Evolutionary conservation across 2,329 filamentous ascomycete genomes (phyloP).

Genomic region (Endothia cerciana): DNA sequence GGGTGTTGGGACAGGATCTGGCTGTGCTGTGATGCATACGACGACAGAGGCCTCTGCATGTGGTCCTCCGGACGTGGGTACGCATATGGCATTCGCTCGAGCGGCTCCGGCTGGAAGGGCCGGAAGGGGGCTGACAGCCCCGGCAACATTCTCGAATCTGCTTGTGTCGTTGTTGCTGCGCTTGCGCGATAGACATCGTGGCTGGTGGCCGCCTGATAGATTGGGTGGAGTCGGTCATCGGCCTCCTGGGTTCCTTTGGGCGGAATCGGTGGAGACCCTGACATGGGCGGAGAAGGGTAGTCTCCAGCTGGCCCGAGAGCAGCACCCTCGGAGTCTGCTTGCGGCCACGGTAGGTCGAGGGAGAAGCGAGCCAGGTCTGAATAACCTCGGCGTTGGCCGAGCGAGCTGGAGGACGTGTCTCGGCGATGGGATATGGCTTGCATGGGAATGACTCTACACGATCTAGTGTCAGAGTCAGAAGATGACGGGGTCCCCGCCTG

Average conservation of each 20-base stretch:
- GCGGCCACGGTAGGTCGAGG: conserved; percentile 60
- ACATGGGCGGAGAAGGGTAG: conserved; percentile 77
- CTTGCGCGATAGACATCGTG: conserved; percentile 57
- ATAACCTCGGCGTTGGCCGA: conserved; percentile 63
- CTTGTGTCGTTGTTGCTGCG: conserved; percentile 38
- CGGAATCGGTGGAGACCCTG: conserved; percentile 67
- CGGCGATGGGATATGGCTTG: conserved; percentile 51
- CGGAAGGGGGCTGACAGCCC: conserved; percentile 40
- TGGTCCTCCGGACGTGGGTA: conserved; percentile 46
- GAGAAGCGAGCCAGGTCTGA: conserved; percentile 58
- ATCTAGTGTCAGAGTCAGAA: conserved; percentile 33
- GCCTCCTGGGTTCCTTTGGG: conserved; percentile 62
- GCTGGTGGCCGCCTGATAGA: conserved; percentile 47
- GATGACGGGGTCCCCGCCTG: conserved; percentile 36
- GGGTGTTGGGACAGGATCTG: conserved; percentile 39
- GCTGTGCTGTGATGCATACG: conserved; percentile 40
- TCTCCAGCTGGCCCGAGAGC: conserved; percentile 60
- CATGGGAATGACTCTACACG: conserved; percentile 51
- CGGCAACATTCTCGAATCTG: conserved; percentile 40
- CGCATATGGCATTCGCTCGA: conserved; percentile 46
- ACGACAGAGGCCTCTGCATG: conserved; percentile 37
- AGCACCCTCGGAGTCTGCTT: conserved; percentile 58
- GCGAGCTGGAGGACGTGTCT: conserved; percentile 50
- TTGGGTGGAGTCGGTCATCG: conserved; percentile 57
- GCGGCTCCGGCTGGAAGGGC: conserved; percentile 43